These are phyloP conservation scores for Macrocybe sp. DNA, from an alignment of 1,284 basidiomycete genomes.

Conservation along the genomic window DNA sequence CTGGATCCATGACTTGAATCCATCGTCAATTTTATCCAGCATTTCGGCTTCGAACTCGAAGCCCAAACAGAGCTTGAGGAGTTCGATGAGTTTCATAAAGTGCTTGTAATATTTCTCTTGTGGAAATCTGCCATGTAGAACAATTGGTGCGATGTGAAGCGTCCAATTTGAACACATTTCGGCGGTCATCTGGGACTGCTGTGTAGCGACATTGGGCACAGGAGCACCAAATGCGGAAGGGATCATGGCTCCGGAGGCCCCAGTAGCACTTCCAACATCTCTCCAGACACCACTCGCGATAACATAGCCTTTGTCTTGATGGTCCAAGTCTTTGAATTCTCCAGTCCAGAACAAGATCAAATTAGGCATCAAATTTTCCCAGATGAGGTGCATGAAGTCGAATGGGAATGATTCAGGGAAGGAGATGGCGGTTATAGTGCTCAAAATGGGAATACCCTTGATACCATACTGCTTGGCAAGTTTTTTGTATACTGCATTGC, in stretches of 20 bases:
- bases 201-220: slow-evolving; percentile 30
- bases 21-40: slow-evolving; percentile 20
- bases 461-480: background rate
- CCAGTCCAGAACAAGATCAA: background rate
- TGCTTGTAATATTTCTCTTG: slow-evolving; percentile 31
- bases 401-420: background rate
- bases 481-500: background rate
- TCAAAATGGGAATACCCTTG: background rate
- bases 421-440: background rate
- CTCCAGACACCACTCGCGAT: slow-evolving; percentile 30
- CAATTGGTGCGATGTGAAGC: slow-evolving; percentile 31
- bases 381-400: slow-evolving; percentile 1
- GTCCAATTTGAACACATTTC: slow-evolving; percentile 33
- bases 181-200: slow-evolving; percentile 19
- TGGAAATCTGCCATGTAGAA: slow-evolving; percentile 21
- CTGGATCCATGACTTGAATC: slow-evolving; percentile 33
- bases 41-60: slow-evolving; percentile 27
- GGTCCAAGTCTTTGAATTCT: background rate
- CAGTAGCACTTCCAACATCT: slow-evolving; percentile 30
- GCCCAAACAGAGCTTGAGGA: slow-evolving; percentile 31
- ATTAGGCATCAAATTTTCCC: background rate
- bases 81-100: slow-evolving; percentile 31
- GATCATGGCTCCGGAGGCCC: slow-evolving; percentile 23
- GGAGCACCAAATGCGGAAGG: slow-evolving; percentile 34
- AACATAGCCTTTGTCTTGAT: background rate